These are phyloP conservation scores for Podochytrium sp. DNA, from an alignment of 192 early-diverging fungal species.

Conservation along the genomic window DNA sequence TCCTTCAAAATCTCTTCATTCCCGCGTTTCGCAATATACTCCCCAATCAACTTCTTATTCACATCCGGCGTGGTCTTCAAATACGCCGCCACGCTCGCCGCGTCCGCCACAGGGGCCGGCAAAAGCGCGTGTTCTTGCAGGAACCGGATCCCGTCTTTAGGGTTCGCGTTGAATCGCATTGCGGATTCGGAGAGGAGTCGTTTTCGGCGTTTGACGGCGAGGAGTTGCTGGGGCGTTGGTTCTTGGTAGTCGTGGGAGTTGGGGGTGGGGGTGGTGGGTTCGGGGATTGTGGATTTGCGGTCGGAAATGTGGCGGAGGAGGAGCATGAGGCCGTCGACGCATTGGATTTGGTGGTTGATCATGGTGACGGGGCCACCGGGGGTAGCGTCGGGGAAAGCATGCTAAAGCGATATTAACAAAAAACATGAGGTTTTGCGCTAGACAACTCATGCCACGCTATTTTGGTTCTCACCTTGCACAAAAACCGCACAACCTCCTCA, in stretches of 20 bases:
- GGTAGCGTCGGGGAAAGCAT: constrained; percentile 77
- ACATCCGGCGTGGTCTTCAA: constrained; percentile 81
- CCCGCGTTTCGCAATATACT: constrained; percentile 84
- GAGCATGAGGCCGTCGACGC: constrained; percentile 73
- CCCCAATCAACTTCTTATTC: constrained; percentile 86
- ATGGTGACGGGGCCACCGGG: constrained; percentile 58
- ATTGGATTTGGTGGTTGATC: constrained; percentile 63
- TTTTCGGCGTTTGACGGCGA: constrained; percentile 71
- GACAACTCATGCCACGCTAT: too few species aligned
- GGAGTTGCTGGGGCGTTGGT: constrained; percentile 24
- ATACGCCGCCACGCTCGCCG: constrained; percentile 72
- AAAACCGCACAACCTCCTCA: constrained; percentile 80
- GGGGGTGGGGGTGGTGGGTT: background rate
- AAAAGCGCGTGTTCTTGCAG: constrained; percentile 66
- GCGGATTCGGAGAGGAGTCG: constrained; percentile 78
- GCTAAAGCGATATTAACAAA: constrained; percentile 1
- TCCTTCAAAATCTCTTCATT: constrained; percentile 84
- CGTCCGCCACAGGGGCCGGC: constrained; percentile 47
- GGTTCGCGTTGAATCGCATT: constrained; percentile 80
- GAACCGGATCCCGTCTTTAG: constrained; percentile 84
- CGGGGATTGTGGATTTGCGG: constrained; percentile 34
- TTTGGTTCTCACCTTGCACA: constrained; percentile 71
- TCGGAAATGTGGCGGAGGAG: constrained; percentile 75
- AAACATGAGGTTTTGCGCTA: too few species aligned
- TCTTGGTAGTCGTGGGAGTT: constrained; percentile 22